Evolutionary conservation across 768 basidiomycete species (phyloP).

Genomic region (Suillus hirtellus): DNA sequence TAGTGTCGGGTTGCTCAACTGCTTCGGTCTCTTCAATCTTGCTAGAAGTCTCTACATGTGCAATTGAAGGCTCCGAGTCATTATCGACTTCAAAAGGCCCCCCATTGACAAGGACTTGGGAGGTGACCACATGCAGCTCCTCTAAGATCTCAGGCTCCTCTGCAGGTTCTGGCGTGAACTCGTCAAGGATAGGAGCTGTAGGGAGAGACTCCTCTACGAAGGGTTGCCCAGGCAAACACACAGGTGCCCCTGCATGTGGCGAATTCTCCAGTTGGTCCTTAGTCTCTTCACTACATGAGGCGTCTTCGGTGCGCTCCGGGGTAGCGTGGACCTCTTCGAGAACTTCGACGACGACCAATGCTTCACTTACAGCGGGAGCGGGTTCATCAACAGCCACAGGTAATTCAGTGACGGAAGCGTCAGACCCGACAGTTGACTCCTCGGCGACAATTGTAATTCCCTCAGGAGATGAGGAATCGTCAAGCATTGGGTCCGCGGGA

Average conservation of each 20-base stretch:
- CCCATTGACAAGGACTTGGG: not conserved
- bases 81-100: not conserved
- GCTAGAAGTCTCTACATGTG: not conserved
- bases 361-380: constrained; percentile 3
- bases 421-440: not conserved
- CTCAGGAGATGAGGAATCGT: not conserved
- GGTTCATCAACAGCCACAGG: not conserved
- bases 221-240: not conserved
- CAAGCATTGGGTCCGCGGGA: not conserved
- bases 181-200: not conserved
- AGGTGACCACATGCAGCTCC: not conserved
- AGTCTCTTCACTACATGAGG: not conserved
- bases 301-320: not conserved
- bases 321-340: not conserved
- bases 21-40: constrained; percentile 7
- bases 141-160: constrained; percentile 8
- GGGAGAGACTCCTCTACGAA: not conserved
- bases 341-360: not conserved
- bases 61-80: not conserved
- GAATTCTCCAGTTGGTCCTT: not conserved
- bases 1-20: not conserved
- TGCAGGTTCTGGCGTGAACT: not conserved
- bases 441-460: not conserved
- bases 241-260: not conserved
- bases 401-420: not conserved